Base-by-base conservation (phyloP, 805 yeast species). In the Candida mattraensis region DNA sequence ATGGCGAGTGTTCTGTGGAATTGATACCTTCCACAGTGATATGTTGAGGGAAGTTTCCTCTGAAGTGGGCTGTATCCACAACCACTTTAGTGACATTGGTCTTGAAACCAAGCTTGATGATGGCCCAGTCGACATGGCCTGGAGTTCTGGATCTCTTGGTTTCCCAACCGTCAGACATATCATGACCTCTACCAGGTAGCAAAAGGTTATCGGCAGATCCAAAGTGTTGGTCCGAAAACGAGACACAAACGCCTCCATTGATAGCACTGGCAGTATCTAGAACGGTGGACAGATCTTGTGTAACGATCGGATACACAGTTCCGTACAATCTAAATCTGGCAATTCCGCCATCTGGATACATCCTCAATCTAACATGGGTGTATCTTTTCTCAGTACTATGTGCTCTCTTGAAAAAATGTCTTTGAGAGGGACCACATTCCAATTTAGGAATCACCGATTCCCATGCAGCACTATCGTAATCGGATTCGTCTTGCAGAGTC, bases 91-190 rank as follows among this genome's bases (percentile, higher is more conserved):
- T 64, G 35, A 87, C 69, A 11, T 69, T 69, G 3, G 87, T 69
- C 28, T 58, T 54, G 21, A 81, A 77, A 13, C 96, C 97, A 35
- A 91, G 72, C 50, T 82, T 77, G 40, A 91, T 74, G 34, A 87
- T 75, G 2, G 79, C 96, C 96, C 96, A 91, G 67, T 91, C 99
- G 24, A 76, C 79, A 59, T 91, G 98, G 28, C 86, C 88, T 4
- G 80, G 76, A 9, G 66, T 69, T 58, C 98, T 75, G 2, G 96
- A 87, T 59, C 99, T 78, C 51, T 76, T 78, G 16, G 99, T 91
- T 60, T 91, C 99, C 99, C 99, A 91, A 10, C 99, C 99, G 56
- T 93, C 98, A 33, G 93, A 78, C 98, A 91, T 91, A 61, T 91
- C 96, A 51, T 73, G 76, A 34, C 99, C 99, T 42, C 97, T 78